phyloP scores from a whole-genome alignment of 441 rosid species.

The Aquilaria agallochum region DNA sequence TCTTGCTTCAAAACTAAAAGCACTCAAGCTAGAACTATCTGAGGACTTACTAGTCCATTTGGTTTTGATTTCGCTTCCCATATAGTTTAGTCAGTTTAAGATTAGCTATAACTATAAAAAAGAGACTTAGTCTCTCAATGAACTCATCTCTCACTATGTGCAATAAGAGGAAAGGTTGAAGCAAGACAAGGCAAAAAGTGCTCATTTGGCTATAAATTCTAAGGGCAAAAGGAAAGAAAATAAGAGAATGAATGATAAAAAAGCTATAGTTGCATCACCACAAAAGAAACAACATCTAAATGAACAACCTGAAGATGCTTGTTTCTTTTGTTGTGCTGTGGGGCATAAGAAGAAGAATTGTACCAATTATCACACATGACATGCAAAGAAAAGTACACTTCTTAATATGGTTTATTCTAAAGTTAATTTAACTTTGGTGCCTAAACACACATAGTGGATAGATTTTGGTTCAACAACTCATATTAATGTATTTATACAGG shows the following conservation, averaged over 20 bases:
- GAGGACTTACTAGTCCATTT: not conserved
- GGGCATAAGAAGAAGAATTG: no score
- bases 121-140: not conserved
- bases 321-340: no score
- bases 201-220: not conserved
- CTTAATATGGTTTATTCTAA: not conserved
- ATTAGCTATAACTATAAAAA: not conserved
- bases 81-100: not conserved
- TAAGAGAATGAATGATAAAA: not conserved
- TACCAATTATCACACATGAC: not conserved
- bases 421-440: conserved; percentile 3
- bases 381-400: conserved; percentile 1
- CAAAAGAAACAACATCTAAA: not conserved
- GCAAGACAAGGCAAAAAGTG: no score
- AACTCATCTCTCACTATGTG: not conserved
- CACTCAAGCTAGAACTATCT: not conserved
- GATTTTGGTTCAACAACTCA: not conserved
- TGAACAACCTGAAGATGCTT: no score
- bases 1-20: not conserved
- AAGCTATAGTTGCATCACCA: not conserved
- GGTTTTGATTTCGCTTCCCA: not conserved
- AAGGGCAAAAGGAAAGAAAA: not conserved
- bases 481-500: not conserved
- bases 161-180: no score
- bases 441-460: not conserved